A percentile compares a stretch with the other conserved stretches of the same genome.
These are phyloP conservation scores for Rossbeevera mucosa DNA, from an alignment of 768 basidiomycete genomes.

Conservation along the genomic window DNA sequence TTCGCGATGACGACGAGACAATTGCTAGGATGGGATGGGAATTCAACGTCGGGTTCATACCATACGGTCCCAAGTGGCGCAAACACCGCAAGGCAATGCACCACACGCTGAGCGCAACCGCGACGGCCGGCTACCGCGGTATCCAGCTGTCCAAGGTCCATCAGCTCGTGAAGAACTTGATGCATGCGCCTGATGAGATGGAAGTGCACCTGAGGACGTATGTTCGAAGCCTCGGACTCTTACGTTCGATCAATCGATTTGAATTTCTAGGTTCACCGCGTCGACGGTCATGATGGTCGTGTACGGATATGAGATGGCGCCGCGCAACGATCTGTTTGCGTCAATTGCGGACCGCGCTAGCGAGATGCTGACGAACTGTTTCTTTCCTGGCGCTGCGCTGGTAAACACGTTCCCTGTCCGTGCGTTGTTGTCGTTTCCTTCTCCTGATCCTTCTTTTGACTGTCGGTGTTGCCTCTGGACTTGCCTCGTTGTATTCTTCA, in stretches of 20 bases:
- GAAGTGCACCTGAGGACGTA: constrained; percentile 21
- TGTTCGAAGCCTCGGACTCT: neutral
- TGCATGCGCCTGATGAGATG: constrained; percentile 26
- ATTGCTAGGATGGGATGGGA: constrained; percentile 34
- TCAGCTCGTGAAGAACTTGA: constrained; percentile 30
- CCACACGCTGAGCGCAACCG: constrained; percentile 33
- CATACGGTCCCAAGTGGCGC: constrained; percentile 37
- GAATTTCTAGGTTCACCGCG: constrained; percentile 21
- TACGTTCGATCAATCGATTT: neutral
- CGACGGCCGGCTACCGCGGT: constrained; percentile 25
- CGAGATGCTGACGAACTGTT: constrained; percentile 23
- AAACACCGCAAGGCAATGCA: constrained; percentile 35
- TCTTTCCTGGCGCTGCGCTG: constrained; percentile 29
- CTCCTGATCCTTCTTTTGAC: too few species aligned
- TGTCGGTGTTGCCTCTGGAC: neutral
- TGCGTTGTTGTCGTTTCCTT: constrained; percentile 6
- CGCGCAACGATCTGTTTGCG: constrained; percentile 30
- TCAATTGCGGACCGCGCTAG: constrained; percentile 29
- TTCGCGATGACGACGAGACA: neutral
- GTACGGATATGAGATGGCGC: constrained; percentile 34
- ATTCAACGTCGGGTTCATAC: constrained; percentile 34
- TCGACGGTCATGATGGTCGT: constrained; percentile 31
- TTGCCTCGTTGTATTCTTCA: neutral
- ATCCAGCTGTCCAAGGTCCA: constrained; percentile 32
- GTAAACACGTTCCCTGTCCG: constrained; percentile 31